A percentile compares a stretch with the other conserved stretches of the same genome.
phyloP scores from a whole-genome alignment of 495 filamentous ascomycete genomes.

The Amorphotheca resinae region DNA sequence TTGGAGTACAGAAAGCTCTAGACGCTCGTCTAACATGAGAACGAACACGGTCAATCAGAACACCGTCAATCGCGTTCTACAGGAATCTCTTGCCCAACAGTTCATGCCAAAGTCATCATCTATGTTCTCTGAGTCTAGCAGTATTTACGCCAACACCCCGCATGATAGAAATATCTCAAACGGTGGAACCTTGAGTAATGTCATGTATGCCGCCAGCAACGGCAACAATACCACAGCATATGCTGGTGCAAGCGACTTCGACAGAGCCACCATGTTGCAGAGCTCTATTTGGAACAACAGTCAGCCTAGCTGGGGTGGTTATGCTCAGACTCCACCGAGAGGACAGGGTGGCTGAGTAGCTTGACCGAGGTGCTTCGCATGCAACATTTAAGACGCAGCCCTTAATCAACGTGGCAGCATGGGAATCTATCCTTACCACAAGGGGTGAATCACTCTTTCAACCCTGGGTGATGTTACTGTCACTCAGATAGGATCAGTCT shows the following conservation, averaged over 20 bases:
- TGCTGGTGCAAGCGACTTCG: constrained; percentile 13
- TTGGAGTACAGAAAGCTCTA: constrained; percentile 6
- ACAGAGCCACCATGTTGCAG: constrained; percentile 12
- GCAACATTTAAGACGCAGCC: neutral
- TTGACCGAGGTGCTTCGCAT: too few relatives aligned
- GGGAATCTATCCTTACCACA: too few relatives aligned
- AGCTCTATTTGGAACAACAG: constrained; percentile 13
- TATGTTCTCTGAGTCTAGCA: constrained; percentile 25
- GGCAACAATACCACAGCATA: constrained; percentile 14
- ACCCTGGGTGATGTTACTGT: too few relatives aligned
- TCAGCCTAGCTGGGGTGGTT: constrained; percentile 4
- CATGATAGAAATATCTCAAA: constrained; percentile 10
- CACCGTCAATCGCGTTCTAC: constrained; percentile 10
- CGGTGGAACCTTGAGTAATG: neutral
- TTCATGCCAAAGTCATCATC: constrained; percentile 13
- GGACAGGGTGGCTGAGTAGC: constrained; percentile 19
- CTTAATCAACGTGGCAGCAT: neutral
- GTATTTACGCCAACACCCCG: constrained; percentile 23
- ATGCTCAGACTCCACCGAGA: constrained; percentile 15
- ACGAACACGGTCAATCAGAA: neutral
- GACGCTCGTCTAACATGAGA: constrained; percentile 1
- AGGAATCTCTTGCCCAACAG: constrained; percentile 7
- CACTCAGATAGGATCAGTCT: too few relatives aligned
- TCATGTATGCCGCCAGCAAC: neutral
- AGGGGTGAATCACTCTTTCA: too few relatives aligned